Percentiles rank a stretch among this genome's conserved stretches.
Evolutionary conservation across 768 basidiomycete species (phyloP).

Genomic region (Ramaria rubella): DNA sequence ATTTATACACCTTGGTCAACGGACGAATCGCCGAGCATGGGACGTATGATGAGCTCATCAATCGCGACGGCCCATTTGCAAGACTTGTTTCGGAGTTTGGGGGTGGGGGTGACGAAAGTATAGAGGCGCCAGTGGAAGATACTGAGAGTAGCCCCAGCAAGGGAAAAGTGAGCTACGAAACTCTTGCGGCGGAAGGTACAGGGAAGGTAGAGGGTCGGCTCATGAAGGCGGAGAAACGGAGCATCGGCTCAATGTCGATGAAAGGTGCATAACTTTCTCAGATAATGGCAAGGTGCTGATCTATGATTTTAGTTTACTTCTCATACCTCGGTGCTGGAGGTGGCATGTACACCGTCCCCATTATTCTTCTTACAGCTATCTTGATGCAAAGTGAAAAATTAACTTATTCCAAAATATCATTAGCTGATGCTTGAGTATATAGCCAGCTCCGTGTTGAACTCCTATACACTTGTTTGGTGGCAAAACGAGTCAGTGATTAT

Average conservation of each 20-base stretch:
- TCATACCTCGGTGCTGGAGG: slow-evolving; percentile 53
- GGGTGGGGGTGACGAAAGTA: slow-evolving; percentile 25
- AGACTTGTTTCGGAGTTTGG: slow-evolving; percentile 57
- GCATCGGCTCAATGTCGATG: slow-evolving; percentile 55
- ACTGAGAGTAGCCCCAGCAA: slow-evolving; percentile 19
- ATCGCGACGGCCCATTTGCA: slow-evolving; percentile 46
- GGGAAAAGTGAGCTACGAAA: slow-evolving; percentile 19
- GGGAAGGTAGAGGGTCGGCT: slow-evolving; percentile 62
- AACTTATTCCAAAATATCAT: not conserved
- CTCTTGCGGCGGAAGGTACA: slow-evolving; percentile 37
- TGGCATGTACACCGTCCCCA: slow-evolving; percentile 42
- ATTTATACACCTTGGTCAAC: slow-evolving; percentile 40
- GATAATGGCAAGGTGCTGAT: not conserved
- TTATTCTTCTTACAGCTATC: slow-evolving; percentile 43
- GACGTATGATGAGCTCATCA: slow-evolving; percentile 47
- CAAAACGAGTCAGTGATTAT: slow-evolving; percentile 43
- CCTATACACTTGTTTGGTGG: slow-evolving; percentile 71
- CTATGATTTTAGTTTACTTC: slow-evolving; percentile 43
- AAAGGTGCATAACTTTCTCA: slow-evolving; percentile 27
- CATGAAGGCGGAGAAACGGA: slow-evolving; percentile 57
- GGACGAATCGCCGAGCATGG: slow-evolving; percentile 44
- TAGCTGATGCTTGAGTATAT: not conserved
- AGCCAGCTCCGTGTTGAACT: slow-evolving; percentile 42
- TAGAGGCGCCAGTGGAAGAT: slow-evolving; percentile 24
- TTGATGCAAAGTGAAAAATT: slow-evolving; percentile 44